These are phyloP conservation scores for Sanghuangporus weigelae DNA, from an alignment of 1,284 basidiomycete species.

Conservation along the genomic window DNA sequence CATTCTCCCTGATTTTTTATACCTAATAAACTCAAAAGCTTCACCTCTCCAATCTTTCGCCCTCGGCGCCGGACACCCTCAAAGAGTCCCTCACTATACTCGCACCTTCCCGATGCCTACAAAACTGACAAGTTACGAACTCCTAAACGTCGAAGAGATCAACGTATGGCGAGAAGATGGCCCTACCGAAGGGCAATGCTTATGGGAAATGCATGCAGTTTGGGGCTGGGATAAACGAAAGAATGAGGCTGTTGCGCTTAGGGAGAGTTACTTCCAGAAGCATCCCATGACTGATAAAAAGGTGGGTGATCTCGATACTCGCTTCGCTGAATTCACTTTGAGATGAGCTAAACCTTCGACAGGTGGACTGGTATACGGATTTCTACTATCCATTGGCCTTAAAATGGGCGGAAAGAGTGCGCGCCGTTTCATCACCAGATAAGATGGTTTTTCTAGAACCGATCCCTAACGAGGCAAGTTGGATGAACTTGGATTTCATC, in stretches of 20 bases:
- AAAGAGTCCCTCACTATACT: conserved; percentile 66
- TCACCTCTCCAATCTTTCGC: conserved; percentile 83
- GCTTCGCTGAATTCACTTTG: background rate
- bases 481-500: background rate
- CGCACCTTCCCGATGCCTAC: conserved; percentile 86
- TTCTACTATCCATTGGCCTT: conserved; percentile 81
- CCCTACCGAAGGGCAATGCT: conserved; percentile 64
- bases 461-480: conserved; percentile 83
- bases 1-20: background rate
- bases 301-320: conserved; percentile 29
- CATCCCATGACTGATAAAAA: conserved; percentile 57
- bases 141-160: conserved; percentile 53
- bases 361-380: conserved; percentile 82
- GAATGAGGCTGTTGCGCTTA: conserved; percentile 67
- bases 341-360: background rate
- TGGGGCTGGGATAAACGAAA: conserved; percentile 85
- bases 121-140: conserved; percentile 46
- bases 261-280: conserved; percentile 83
- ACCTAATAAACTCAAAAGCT: conserved; percentile 36
- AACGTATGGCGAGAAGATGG: conserved; percentile 70
- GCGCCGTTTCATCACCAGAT: conserved; percentile 40
- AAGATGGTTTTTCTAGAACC: conserved; percentile 78
- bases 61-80: conserved; percentile 76
- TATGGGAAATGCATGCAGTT: conserved; percentile 91
- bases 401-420: conserved; percentile 70